Evolutionary conservation across 352 stramenopile genomes (phyloP).

Genomic region (Pythium phragmitis): DNA sequence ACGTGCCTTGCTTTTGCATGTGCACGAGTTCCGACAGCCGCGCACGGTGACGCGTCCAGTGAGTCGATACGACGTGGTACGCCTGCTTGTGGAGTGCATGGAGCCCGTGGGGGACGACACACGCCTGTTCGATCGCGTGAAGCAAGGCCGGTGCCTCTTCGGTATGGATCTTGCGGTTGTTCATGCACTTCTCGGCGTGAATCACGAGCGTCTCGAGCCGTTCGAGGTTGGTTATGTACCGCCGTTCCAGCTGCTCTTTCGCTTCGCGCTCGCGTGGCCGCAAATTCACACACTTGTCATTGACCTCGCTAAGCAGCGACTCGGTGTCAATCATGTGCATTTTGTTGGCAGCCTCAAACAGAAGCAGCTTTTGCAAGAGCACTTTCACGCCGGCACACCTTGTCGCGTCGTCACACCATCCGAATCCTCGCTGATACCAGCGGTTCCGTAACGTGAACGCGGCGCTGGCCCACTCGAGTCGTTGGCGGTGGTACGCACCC

Average conservation of each 20-base stretch:
- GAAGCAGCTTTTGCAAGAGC: constrained; percentile 48
- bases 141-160: constrained; percentile 63
- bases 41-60: constrained; percentile 54
- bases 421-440: constrained; percentile 61
- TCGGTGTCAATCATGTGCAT: constrained; percentile 79
- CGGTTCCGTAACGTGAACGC: constrained; percentile 60
- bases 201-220: constrained; percentile 53
- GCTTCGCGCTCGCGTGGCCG: constrained; percentile 42
- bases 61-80: constrained; percentile 63
- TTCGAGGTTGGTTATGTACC: constrained; percentile 41
- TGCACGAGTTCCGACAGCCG: constrained; percentile 62
- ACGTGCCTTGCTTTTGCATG: constrained; percentile 77
- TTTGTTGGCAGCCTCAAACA: constrained; percentile 68
- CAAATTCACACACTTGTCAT: constrained; percentile 61
- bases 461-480: constrained; percentile 53
- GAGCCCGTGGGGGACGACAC: constrained; percentile 52
- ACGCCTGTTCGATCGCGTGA: constrained; percentile 62
- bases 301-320: constrained; percentile 52
- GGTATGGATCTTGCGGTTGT: constrained; percentile 75
- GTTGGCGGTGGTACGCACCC: constrained; percentile 47
- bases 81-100: constrained; percentile 44
- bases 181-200: constrained; percentile 59
- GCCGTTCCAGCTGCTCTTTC: constrained; percentile 37
- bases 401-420: constrained; percentile 60
- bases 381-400: constrained; percentile 66